Base-by-base conservation (phyloP, 352 stramenopile species). In the Globisporangium iwayamae region DNA sequence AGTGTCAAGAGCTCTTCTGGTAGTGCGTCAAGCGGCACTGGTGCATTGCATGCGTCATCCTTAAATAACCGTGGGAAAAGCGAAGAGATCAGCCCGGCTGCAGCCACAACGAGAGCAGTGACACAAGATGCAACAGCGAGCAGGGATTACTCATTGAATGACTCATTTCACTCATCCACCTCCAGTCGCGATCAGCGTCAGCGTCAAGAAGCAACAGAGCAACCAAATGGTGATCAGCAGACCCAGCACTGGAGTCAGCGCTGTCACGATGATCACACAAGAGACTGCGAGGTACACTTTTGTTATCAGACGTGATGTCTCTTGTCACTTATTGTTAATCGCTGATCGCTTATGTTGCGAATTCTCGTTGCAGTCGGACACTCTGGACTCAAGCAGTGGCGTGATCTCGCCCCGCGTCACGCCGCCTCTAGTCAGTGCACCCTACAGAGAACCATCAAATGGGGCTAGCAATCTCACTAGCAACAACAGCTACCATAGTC, bases 361-460 rank as follows among this genome's bases (percentile, higher is more conserved):
- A 11, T 51, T 34, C 32, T 34, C 36, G 11, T 13, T 46, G 8
- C 16, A 67, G 62, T 68, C 62, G 0, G 62, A 68, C n/a, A 68
- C 62, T 10, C 50, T 68, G 8, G 62, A 68, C 28, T 63, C 62
- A 11, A 68, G 62, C 38, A 68, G 54, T 38, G 46, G 45, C 5
- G 60, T 48, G 6, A 52, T 57, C 18, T 66, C 60, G n/a, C 60
- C 60, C 16, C 28, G 60, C 58, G 38, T 16, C 8, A 14, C 4
- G 4, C 7, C 22, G 8, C 6, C 32, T 20, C 25, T 39, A 41
- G 14, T 28, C n/a, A 28, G 22, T 4, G 28, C 39, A n/a, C 30
- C 8, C n/a, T 34, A 47, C 3, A 16, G 5, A 46, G 41, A 36
- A 28, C 38, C 13, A 14, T 8, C 14, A 14, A 38, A 13, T 36